Evolutionary conservation across 176 grass and related monocot genomes (phyloP), one percentile per base, ranked within the genome.

Genomic region (Cocos nucifera): DNA sequence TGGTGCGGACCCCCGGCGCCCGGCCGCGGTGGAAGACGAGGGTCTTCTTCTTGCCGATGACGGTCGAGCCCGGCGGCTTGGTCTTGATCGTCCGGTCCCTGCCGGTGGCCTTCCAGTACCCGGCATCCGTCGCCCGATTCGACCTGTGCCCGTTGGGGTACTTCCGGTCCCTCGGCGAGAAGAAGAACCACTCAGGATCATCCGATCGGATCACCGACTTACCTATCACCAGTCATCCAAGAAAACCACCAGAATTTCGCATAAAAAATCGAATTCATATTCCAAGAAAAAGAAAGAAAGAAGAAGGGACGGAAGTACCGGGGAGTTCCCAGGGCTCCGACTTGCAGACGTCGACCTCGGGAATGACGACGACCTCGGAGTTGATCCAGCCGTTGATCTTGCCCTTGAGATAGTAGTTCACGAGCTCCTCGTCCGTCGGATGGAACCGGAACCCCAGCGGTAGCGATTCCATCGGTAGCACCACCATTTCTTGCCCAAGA

Each of bases 181-280:
- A 88, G 85, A 88, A 88, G 79, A 82, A 83, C 85, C 79, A 88
- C 75, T 82, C 80, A 6, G 68, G 79, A 64, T 88, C 79, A 49
- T 72, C 72, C 56, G 80, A 88, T 56, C 67, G 67, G 65, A 88
- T 88, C 61, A 83, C 9, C 49, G 80, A 78, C 58, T 67, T 68
- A 62, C 18, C 79, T 81, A 39, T 28, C 20, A 22, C 74, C 44
- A 18, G 9, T 0, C 35, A 50, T 21, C 19, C 22, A 35, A 9
- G 50, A 61, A 55, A 63, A 53, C 19, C 61, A 69, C 63, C 68
- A 55, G 48, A 53, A 60, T 26, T 35, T 39, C 39, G 6, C 35
- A 14, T 44, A 44, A 44, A 39, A 6, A 44, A 61, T 57, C 20
- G 28, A 61, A 65, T 59, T 71, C 21, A 17, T 4, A 59, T 59